phyloP scores from a whole-genome alignment of 2,329 filamentous ascomycete genomes.

The Fusarium domesticum region DNA sequence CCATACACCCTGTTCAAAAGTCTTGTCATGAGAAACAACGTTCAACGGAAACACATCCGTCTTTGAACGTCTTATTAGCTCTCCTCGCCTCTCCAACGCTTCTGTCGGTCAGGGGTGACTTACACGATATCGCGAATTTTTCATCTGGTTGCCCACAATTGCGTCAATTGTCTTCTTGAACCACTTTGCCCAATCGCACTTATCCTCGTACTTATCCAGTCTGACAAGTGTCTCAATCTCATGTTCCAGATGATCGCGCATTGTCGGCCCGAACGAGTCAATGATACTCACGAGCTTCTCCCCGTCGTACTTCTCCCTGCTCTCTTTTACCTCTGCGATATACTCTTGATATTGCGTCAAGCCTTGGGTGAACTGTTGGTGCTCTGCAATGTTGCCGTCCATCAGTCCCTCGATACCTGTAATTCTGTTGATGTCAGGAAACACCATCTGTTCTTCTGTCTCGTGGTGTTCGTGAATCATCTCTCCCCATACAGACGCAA shows the following conservation, averaged over 20 bases:
- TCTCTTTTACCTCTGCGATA: slow-evolving; percentile 27
- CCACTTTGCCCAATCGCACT: slow-evolving; percentile 35
- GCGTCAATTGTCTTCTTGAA: slow-evolving; percentile 21
- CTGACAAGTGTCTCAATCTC: slow-evolving; percentile 39
- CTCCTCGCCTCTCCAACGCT: no score
- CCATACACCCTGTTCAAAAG: slow-evolving; percentile 28
- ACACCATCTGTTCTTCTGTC: slow-evolving; percentile 38
- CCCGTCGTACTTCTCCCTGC: slow-evolving; percentile 33
- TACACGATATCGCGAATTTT: slow-evolving; percentile 14
- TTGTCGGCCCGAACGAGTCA: slow-evolving; percentile 30
- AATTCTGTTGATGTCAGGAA: slow-evolving; percentile 38
- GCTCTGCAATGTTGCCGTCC: slow-evolving; percentile 42
- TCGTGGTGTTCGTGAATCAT: slow-evolving; percentile 39
- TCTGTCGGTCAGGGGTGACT: no score
- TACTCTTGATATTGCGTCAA: slow-evolving; percentile 34
- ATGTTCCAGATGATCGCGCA: slow-evolving; percentile 37
- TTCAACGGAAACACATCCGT: slow-evolving; percentile 23
- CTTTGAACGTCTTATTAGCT: no score
- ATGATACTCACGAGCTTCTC: slow-evolving; percentile 21
- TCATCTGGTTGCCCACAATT: slow-evolving; percentile 16
- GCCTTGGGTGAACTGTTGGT: slow-evolving; percentile 38
- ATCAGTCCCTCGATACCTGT: slow-evolving; percentile 37
- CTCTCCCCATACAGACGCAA: slow-evolving; percentile 32
- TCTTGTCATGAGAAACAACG: slow-evolving; percentile 29
- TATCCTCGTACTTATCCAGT: slow-evolving; percentile 34